Evolutionary conservation across 2,329 filamentous ascomycete genomes (phyloP), one percentile per base, ranked within the genome.

Genomic region (Didymella pinodella): DNA sequence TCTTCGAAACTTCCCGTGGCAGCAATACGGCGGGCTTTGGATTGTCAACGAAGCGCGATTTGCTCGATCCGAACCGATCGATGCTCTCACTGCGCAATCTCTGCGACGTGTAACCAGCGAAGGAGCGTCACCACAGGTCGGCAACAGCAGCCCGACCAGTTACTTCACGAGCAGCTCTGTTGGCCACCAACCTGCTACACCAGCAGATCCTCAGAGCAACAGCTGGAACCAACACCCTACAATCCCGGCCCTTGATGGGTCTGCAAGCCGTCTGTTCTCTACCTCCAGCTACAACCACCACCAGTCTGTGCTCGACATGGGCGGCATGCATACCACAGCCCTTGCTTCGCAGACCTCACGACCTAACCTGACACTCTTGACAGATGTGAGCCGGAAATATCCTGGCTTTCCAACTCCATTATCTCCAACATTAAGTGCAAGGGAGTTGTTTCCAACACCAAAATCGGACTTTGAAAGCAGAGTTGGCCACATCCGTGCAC

Each of bases 41-140:
- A 69, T 72, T 20, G 65, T 73, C 31, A 73, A 76, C 12, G 75
- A 77, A 48, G 72, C 73, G 43, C 72, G 76, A n/a, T 78, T 78
- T 57, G 73, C 76, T 47, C 67, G 70, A 32, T 63, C 66, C 10
- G 65, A 70, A 31, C 62, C 54, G 4, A 56, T 76, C 22, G 67
- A 68, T 11, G 43, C 67, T 26, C 48, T 69, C 7, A 66, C 56
- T 47, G 69, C 69, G 40, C 63, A 73, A 43, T 67, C 67, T 29
- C 62, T 76, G 45, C 71, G 74, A 40, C 64, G 65, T 4, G 71
- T 76, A 26, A 74, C 74, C 2, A 47, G 72, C 46, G 66, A 72
- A 48, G 71, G 73, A 8, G 54, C 65, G 29, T 64, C 64, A 18
- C 18, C 52, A n/a, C 40, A 49, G 10, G 59, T 61, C 20, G 66